phyloP scores from a whole-genome alignment of 768 basidiomycete species.

The Boletus rubroflammeus region DNA sequence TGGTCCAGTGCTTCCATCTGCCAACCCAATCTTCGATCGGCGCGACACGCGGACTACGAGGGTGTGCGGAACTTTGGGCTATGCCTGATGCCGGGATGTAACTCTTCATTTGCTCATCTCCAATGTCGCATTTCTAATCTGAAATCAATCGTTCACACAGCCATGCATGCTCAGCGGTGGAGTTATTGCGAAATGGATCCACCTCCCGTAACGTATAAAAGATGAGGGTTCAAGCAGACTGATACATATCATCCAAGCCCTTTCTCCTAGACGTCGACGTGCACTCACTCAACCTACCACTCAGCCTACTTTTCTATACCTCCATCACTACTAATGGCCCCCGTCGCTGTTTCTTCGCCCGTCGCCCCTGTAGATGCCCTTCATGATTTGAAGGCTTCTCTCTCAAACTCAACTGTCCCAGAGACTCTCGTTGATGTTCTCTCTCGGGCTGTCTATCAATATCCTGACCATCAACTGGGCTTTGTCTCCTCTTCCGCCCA shows the following conservation, averaged over 20 bases:
- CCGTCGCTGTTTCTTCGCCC: conserved; percentile 10
- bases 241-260: not conserved
- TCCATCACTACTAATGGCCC: conserved; percentile 10
- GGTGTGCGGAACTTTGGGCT: not conserved
- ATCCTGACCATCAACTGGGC: conserved; percentile 24
- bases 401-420: conserved; percentile 5
- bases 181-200: not conserved
- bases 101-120: not conserved
- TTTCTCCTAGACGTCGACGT: conserved; percentile 1
- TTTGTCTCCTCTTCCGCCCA: conserved; percentile 27
- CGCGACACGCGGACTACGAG: conserved; percentile 5
- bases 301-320: not conserved
- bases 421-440: conserved; percentile 24
- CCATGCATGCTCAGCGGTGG: not conserved
- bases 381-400: conserved; percentile 12
- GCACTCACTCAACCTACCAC: not conserved
- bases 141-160: not conserved
- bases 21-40: conserved; percentile 9
- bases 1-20: not conserved
- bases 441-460: conserved; percentile 18
- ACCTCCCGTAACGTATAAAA: conserved; percentile 20
- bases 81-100: conserved; percentile 1
- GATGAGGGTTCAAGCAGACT: conserved; percentile 2
- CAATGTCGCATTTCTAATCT: not conserved
- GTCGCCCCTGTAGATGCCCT: conserved; percentile 4